Evolutionary conservation across 768 basidiomycete genomes (phyloP), one percentile per base, ranked within the genome.

Genomic region (Mycena haematopus): DNA sequence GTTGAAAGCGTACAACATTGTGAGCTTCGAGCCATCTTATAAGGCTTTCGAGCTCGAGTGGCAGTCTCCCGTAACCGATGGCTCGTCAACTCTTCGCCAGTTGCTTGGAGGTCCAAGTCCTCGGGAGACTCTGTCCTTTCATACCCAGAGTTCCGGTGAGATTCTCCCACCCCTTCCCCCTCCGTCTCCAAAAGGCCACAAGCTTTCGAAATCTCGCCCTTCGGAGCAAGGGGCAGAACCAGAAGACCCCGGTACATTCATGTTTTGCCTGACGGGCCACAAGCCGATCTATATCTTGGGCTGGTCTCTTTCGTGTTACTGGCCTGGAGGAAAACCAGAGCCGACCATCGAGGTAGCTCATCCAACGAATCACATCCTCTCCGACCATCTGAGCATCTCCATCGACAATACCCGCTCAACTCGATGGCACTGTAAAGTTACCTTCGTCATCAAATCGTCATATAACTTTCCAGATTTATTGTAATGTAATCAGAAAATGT

Each of bases 401-500:
- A 27, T 69, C 45, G 68, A 69, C 38, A 63, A 29, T 24, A 65
- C 68, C 2, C 58, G 61, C 50, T 36, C 61, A 4, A 40, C 63
- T 9, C 46, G 29, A 17, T 69, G 68, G 68, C 51, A 60, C 31
- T 67, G 63, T 35, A 63, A 53, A 47, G 66, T 69, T 5, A 63
- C 62, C 1, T 67, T 63, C 33, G 68, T 65, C 9, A 53, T 61
- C 11, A 35, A 65, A 29, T 60, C 66, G 35, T 42, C 49, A n/a
- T 60, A 69, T 56, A 60, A 63, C 8, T 69, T 69, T 42, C 62
- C 68, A 2, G 66, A 67, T 45, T 45, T 69, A n/a, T 45, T 69
- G n/a, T n/a, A n/a, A n/a, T n/a, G n/a, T n/a, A n/a, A n/a, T n/a
- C n/a, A n/a, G n/a, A n/a, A n/a, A n/a, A n/a, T n/a, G n/a, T n/a